Base-by-base conservation (phyloP, 176 grass and related monocot genomes). In the Triticum turgidum region DNA sequence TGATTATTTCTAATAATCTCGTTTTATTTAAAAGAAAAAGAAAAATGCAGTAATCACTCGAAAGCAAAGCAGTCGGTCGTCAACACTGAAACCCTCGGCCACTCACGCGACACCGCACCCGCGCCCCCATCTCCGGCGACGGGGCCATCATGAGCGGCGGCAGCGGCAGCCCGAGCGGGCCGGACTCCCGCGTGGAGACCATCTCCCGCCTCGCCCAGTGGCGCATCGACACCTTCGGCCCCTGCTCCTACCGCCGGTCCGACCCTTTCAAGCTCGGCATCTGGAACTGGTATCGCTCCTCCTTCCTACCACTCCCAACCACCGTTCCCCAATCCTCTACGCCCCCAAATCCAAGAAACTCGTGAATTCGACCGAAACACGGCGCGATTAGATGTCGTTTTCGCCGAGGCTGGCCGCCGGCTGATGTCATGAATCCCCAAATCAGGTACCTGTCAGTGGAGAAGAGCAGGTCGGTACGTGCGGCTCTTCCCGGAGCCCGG, bases 261-360 rank as follows among this genome's bases (percentile, higher is more conserved):
- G 94, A 99, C 54, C 73, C 94, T 44, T 96, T 99, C 90, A 96
- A 81, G 87, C 85, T 99, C 37, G 97, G 97, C 87, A 90, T 96
- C 86, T 96, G 97, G 97, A 99, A 93, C 87, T 99, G 97, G 94
- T 97, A 17, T 1, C 39, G 14, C 7, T 3, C 13, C 7, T 3
- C 13, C 9, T 13, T 41, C 34, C 32, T 13, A 20, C 45, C 33
- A 25, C 25, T 2, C 61, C 18, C 24, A 30, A 27, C 22, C 47
- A 5, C 32, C 12, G 7, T 41, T 25, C 22, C 54, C 54, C 33
- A 51, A 3, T 37, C 66, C 4, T 39, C 4, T 5, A 11, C 15
- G 80, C 41, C 80, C 10, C 69, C 3, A 12, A 75, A 33, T 5
- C 56, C 38, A 64, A 3, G 0, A 3, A n/a, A 17, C 3, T 11